Base-by-base conservation (phyloP, 2,329 filamentous ascomycete species). In the Aspergillus aculeatus region DNA sequence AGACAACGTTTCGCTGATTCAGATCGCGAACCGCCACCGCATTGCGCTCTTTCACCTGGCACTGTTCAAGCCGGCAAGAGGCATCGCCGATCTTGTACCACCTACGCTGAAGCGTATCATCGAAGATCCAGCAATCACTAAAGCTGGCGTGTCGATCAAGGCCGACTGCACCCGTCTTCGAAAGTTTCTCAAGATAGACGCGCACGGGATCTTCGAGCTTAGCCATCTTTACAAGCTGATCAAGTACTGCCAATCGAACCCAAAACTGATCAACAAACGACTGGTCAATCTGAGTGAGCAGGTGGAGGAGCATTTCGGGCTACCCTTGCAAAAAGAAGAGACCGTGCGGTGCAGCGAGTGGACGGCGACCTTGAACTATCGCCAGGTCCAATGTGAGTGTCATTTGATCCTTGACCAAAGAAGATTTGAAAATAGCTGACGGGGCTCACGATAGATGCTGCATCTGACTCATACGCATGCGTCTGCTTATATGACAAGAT, bases 21-120 rank as follows among this genome's bases (percentile, higher is more conserved):
- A 97, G 74, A 74, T 97, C 23, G 91, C 93, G 1, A 90, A 86
- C 61, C 84, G 90, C 48, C 85, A 88, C 62, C 88, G 86, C 14
- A 88, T 97, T 52, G 91, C 83, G 0, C 82, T 97, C 0, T 93
- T 96, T 66, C 94, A 97, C 66, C 75, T 96, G 55, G 89, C 91
- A 2, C 67, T 87, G 2, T 91, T 86, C 66, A 74, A 79, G 2
- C 73, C 78, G 3, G 69, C 62, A 9, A 77, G 75, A 32, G 75
- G 77, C 2, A 54, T 67, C 7, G 57, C 73, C 6, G 83, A 88
- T 23, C 79, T 94, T 26, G 82, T 93, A n/a, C 82, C 88, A 1
- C 89, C 90, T 0, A 84, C 86, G 0, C 82, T 97, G 51, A 86
- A 83, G 62, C 78, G 80, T 57, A 84, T 97, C 49, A 84, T 97